These are phyloP conservation scores for Saccharomycopsis hybrid DNA, from an alignment of 1,139 yeast genomes.

Conservation along the genomic window DNA sequence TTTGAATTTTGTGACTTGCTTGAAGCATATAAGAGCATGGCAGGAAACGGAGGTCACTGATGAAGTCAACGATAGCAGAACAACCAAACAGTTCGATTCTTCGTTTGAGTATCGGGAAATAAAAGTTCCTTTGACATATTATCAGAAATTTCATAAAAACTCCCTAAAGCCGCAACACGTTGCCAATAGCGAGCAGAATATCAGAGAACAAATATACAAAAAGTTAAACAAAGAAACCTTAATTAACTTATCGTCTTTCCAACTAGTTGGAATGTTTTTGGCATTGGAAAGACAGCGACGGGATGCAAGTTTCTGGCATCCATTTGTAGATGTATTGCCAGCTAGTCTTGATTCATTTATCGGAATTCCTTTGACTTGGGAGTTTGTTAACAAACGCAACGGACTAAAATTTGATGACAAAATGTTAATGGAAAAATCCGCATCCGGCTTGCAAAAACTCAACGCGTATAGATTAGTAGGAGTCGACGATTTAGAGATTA, in stretches of 20 bases:
- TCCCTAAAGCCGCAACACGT: no score
- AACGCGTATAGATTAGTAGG: neutral
- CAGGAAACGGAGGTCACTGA: neutral
- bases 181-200: no score
- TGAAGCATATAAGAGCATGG: constrained; percentile 7
- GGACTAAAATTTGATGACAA: neutral
- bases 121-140: no score
- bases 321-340: constrained; percentile 8
- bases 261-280: constrained; percentile 11
- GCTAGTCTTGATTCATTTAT: neutral
- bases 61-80: neutral
- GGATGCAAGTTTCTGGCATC: constrained; percentile 10
- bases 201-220: no score
- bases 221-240: neutral
- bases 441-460: neutral
- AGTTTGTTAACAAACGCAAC: neutral
- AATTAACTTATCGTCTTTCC: constrained; percentile 11
- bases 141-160: no score
- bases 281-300: constrained; percentile 4
- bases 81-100: neutral
- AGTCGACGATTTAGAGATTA: neutral
- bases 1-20: constrained; percentile 13
- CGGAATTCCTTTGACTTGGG: constrained; percentile 12
- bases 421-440: neutral
- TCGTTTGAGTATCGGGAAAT: no score